Evolutionary conservation across 208 protist species (phyloP).

Genomic region (Tritrichomonas musculus): DNA sequence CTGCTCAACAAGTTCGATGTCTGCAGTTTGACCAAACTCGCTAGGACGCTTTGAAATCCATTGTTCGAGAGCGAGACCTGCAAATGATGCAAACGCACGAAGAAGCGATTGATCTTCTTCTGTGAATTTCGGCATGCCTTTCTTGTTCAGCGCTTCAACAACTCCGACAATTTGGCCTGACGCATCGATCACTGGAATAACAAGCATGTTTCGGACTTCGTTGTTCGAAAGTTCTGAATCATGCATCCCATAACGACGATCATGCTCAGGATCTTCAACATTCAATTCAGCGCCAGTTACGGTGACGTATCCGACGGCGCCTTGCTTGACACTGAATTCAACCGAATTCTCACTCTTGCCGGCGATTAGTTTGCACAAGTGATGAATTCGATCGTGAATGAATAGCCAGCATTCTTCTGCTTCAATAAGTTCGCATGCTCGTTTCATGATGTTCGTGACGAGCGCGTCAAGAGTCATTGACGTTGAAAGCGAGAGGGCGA

Average conservation of each 20-base stretch:
- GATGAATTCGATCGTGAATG: neutral
- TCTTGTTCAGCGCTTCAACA: slow-evolving; percentile 5
- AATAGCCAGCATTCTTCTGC: slow-evolving; percentile 4
- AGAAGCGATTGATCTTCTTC: slow-evolving; percentile 6
- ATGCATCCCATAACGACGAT: neutral
- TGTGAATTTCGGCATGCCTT: neutral
- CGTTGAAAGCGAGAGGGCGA: neutral
- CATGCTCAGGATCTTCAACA: neutral
- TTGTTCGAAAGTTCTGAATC: neutral
- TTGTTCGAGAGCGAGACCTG: slow-evolving; percentile 15
- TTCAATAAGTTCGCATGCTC: slow-evolving; percentile 27
- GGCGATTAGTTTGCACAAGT: neutral
- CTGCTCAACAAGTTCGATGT: neutral
- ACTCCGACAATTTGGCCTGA: slow-evolving; percentile 19
- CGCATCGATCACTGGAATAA: slow-evolving; percentile 7
- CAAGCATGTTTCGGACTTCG: neutral
- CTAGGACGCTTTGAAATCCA: neutral
- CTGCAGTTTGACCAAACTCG: neutral
- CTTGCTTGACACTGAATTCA: neutral
- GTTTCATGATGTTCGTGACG: neutral
- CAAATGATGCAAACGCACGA: neutral
- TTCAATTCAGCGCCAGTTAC: neutral
- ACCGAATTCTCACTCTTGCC: neutral
- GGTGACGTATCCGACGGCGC: neutral
- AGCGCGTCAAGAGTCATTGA: neutral